phyloP scores from a whole-genome alignment of 202 grass and related monocot genomes.

The Cymbopogon flexuosus region DNA sequence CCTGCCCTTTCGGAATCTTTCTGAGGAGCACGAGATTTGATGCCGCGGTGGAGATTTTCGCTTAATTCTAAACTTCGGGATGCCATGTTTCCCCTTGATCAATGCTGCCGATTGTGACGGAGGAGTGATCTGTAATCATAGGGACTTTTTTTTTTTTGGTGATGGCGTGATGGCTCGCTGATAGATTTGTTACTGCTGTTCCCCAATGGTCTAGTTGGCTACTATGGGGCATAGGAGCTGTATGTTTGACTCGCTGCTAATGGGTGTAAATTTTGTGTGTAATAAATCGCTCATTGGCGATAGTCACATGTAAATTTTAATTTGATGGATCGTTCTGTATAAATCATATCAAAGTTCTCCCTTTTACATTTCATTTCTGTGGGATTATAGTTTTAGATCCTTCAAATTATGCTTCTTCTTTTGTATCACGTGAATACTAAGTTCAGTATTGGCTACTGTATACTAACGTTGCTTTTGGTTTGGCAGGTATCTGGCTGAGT shows the following conservation, averaged over 20 bases:
- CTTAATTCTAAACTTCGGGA: slow-evolving; percentile 28
- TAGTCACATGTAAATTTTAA: slow-evolving; percentile 26
- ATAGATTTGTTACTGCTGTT: slow-evolving; percentile 30
- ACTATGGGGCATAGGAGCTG: neutral
- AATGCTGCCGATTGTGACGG: slow-evolving; percentile 25
- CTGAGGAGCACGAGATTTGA: slow-evolving; percentile 43
- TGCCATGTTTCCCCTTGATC: slow-evolving; percentile 30
- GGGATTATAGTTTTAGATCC: slow-evolving; percentile 26
- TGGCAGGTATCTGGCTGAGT: slow-evolving; percentile 86
- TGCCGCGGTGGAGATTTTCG: slow-evolving; percentile 36
- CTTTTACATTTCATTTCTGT: slow-evolving; percentile 3
- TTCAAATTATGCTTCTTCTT: neutral
- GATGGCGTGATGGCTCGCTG: slow-evolving; percentile 3
- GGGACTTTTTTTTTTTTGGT: neutral
- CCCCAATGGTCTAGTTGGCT: neutral
- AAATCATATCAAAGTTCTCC: slow-evolving; percentile 40
- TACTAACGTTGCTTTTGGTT: slow-evolving; percentile 30
- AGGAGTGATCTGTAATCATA: slow-evolving; percentile 37
- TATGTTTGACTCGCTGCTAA: slow-evolving; percentile 20
- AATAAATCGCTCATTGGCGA: slow-evolving; percentile 38
- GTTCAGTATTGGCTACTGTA: slow-evolving; percentile 6
- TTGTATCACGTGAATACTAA: neutral
- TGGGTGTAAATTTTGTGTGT: slow-evolving; percentile 37
- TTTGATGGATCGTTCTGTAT: slow-evolving; percentile 37
- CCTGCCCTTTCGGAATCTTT: slow-evolving; percentile 31